Conservation (phyloP, 2,329 filamentous ascomycete genomes). For the Colletotrichum limetticola region DNA sequence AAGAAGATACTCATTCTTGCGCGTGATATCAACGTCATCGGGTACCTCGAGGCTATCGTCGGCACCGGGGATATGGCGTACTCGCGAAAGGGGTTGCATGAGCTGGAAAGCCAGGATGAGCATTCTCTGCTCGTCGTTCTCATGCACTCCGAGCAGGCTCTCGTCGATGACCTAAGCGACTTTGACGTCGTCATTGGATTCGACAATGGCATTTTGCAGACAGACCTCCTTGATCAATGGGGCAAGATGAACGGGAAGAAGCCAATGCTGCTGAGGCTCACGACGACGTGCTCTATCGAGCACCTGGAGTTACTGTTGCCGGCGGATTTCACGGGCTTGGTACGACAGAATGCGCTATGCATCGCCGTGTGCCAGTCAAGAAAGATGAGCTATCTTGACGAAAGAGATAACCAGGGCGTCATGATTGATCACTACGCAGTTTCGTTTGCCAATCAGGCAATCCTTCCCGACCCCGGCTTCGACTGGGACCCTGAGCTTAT, state of each 20-base stretch:
- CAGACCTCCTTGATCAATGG: slow-evolving; percentile 36
- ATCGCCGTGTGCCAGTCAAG: slow-evolving; percentile 44
- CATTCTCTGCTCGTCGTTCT: slow-evolving; percentile 53
- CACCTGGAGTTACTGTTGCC: slow-evolving; percentile 62
- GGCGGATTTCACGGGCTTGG: slow-evolving; percentile 50
- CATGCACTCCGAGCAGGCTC: slow-evolving; percentile 50
- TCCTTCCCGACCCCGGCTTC: slow-evolving; percentile 50
- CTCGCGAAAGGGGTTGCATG: slow-evolving; percentile 44
- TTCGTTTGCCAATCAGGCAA: slow-evolving; percentile 58
- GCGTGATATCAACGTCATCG: slow-evolving; percentile 59
- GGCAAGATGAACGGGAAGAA: slow-evolving; percentile 38
- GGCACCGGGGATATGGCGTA: slow-evolving; percentile 50
- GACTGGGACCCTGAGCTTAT: slow-evolving; percentile 59
- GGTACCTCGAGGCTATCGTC: slow-evolving; percentile 63
- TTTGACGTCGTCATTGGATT: slow-evolving; percentile 65
- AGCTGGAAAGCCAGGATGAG: slow-evolving; percentile 45
- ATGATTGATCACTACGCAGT: slow-evolving; percentile 55
- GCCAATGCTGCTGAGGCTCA: slow-evolving; percentile 60
- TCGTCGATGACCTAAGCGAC: slow-evolving; percentile 49
- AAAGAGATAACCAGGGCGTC: slow-evolving; percentile 36
- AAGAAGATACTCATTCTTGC: slow-evolving; percentile 65
- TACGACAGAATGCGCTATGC: slow-evolving; percentile 59
- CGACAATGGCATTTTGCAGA: slow-evolving; percentile 60
- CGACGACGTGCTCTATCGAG: slow-evolving; percentile 64
- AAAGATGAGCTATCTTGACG: slow-evolving; percentile 37